These are phyloP conservation scores for Chalara sp. DNA, from an alignment of 2,329 filamentous ascomycete genomes.

Conservation along the genomic window DNA sequence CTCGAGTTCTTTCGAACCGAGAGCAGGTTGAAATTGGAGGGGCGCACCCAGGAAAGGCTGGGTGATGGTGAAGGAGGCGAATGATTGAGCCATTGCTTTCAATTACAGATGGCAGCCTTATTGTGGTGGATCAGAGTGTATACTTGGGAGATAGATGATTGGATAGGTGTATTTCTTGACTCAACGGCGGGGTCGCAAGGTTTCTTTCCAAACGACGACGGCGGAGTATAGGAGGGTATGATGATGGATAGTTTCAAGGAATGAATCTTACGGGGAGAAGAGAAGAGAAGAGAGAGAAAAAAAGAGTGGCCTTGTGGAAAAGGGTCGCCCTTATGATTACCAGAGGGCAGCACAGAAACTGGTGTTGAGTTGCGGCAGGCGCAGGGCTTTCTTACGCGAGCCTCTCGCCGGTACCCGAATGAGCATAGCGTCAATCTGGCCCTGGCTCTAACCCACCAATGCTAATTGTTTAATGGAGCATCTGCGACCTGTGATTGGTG, in stretches of 20 bases:
- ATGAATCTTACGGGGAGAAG: slow-evolving; percentile 3
- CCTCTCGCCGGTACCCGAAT: too few species aligned
- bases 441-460: too few species aligned
- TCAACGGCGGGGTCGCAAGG: background rate
- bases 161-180: background rate
- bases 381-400: too few species aligned
- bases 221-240: background rate
- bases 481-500: too few species aligned
- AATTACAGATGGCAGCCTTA: background rate
- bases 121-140: background rate
- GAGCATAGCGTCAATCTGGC: too few species aligned
- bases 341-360: too few species aligned
- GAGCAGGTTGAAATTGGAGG: slow-evolving; percentile 59
- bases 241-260: background rate
- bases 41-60: slow-evolving; percentile 50
- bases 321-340: background rate
- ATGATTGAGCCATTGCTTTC: background rate
- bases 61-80: slow-evolving; percentile 39
- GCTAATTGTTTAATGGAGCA: too few species aligned
- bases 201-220: background rate
- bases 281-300: background rate
- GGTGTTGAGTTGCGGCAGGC: too few species aligned
- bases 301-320: background rate
- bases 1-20: slow-evolving; percentile 56
- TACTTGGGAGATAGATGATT: background rate